Evolutionary conservation across 1,284 basidiomycete species (phyloP), one percentile per base, ranked within the genome.

Genomic region (Peniophora sp.): DNA sequence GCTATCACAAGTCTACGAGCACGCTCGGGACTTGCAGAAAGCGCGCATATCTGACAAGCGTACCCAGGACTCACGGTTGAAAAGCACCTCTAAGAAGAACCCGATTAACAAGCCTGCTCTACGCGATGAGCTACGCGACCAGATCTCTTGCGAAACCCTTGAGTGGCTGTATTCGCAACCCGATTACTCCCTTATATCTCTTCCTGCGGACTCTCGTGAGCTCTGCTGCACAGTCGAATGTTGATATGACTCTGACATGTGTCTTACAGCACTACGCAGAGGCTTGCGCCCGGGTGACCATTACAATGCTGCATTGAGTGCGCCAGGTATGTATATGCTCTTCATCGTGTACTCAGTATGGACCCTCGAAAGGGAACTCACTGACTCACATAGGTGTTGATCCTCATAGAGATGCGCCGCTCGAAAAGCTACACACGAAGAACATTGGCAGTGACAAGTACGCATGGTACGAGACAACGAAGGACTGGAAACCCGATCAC

Each of bases 381-480:
- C 35, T 3, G 6, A 45, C 56, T 3, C 60, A 32, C 27, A 6
- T 60, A 55, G 55, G 39, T 11, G 16, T 63, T 23, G 46, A 63
- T 27, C 43, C 57, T 16, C 60, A 63, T 43, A 34, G 20, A 3
- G 67, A 70, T 38, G 69, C 65, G 0, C 67, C 66, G 0, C 61
- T 59, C 0, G 66, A 70, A 46, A 58, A 61, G 3, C 56, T 69
- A 0, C 67, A 70, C 22, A 68, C 63, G 0, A 53, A 63, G 2
- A 60, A 69, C 0, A 59, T 70, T 0, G 64, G 67, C 0, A 36
- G 65, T 0, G 61, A 67, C 1, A 70, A 69, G 20, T 70, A 70
- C 22, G 61, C 63, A 25, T 69, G 67, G 67, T 59, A 53, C 0
- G 62, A 69, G 20, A 62, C 59, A 0, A 48, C 59, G 0, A 60